Evolutionary conservation across 495 filamentous ascomycete genomes (phyloP), one percentile per base, ranked within the genome.

Genomic region (Delitschia confertaspora): DNA sequence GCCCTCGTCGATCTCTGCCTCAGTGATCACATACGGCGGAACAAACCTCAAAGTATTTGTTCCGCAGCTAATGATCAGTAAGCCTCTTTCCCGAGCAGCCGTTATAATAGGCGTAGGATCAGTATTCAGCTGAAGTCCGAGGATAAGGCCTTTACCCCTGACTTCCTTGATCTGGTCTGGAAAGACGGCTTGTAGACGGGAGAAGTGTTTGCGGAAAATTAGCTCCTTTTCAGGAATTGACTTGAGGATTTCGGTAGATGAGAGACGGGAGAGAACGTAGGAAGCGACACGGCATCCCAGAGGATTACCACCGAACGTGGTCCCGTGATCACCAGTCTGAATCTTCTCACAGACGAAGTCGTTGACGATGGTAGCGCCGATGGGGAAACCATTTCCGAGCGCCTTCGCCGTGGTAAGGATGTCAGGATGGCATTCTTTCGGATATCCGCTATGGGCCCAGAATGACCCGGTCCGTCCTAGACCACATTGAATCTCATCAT

Each of bases 401-500:
- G 93, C 91, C 66, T 98, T 98, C 43, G 91, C 91, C 9, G 80
- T 85, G 6, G 89, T 95, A 44, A 98, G 59, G 56, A 98, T 83
- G 60, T 98, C 93, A 13, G 91, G 91, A 58, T 98, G 93, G 1
- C 85, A 84, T 39, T 82, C 80, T 47, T 68, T 64, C 2, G 85
- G 83, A 20, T 93, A 72, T 7, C 56, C 68, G 5, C 66, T 58
- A 55, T 98, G 91, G 0, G 91, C 93, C 91, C 91, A 98, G 55
- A 98, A 69, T 19, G 67, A 65, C 19, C 91, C 91, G 0, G 93
- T 95, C 19, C 91, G 78, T 16, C 78, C 78, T 4, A 96, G 70
- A 23, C 91, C 91, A 59, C 85, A 95, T 66, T 98, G 87, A 52
- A 98, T 96, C 70, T 98, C 91, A 49, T 98, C 91, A 65, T 85